Evolutionary conservation across 352 stramenopile genomes (phyloP).

Genomic region (Pythium periplocum): DNA sequence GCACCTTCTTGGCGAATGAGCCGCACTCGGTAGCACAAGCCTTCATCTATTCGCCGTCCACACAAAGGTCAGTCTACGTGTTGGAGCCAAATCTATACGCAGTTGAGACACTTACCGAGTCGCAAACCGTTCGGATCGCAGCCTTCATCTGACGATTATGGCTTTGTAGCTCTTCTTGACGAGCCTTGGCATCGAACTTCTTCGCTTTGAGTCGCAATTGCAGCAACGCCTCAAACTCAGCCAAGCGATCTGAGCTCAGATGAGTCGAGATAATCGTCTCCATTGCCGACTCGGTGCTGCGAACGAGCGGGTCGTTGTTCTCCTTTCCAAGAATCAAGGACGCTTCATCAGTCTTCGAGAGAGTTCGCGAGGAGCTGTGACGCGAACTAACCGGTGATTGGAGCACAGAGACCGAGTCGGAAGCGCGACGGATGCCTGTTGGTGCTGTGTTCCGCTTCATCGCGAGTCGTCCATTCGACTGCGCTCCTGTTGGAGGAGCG

Average conservation of each 20-base stretch:
- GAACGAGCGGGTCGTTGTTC: conserved; percentile 9
- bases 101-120: conserved; percentile 19
- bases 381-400: no score
- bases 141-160: conserved; percentile 58
- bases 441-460: conserved; percentile 14
- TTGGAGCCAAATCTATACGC: no score
- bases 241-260: conserved; percentile 28
- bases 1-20: background rate
- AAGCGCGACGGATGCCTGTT: conserved; percentile 7
- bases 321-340: conserved; percentile 5
- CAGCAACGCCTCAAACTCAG: conserved; percentile 46
- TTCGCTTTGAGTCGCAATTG: conserved; percentile 54
- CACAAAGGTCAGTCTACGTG: no score
- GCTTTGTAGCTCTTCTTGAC: conserved; percentile 47
- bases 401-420: background rate
- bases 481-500: conserved; percentile 1
- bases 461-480: conserved; percentile 8
- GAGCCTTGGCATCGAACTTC: conserved; percentile 58
- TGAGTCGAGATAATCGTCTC: background rate
- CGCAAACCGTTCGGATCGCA: conserved; percentile 26
- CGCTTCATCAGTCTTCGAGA: no score
- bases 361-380: no score
- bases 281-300: background rate
- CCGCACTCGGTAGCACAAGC: background rate
- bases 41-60: no score